Evolutionary conservation across 192 early-diverging fungal genomes (phyloP).

Genomic region (Coemansia sp.): DNA sequence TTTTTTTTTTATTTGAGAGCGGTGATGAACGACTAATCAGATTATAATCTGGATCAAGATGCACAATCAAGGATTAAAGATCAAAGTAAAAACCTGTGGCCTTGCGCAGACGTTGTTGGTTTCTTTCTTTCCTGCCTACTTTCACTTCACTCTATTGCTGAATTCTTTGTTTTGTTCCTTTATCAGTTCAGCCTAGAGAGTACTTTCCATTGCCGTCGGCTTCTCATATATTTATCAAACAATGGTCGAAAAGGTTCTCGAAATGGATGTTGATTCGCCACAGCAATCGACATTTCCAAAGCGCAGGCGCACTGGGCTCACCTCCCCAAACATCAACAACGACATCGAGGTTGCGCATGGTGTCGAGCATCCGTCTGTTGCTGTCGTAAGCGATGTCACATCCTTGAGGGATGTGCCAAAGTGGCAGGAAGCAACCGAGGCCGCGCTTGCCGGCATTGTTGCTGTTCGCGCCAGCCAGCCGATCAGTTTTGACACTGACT

Average conservation of each 20-base stretch:
- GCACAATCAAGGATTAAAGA: no score
- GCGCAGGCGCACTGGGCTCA: slow-evolving; percentile 13
- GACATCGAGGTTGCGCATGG: slow-evolving; percentile 1
- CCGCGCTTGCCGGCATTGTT: slow-evolving; percentile 40
- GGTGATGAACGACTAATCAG: no score
- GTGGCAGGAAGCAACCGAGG: slow-evolving; percentile 41
- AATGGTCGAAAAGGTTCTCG: slow-evolving; percentile 9
- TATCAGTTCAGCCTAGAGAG: neutral
- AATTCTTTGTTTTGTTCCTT: neutral
- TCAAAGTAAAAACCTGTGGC: no score
- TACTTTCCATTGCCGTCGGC: neutral
- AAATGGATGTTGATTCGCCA: slow-evolving; percentile 10
- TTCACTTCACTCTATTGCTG: neutral
- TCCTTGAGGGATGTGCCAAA: slow-evolving; percentile 21
- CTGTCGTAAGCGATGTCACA: slow-evolving; percentile 9
- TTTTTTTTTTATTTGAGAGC: no score
- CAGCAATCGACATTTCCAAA: slow-evolving; percentile 5
- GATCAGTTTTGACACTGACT: slow-evolving; percentile 38
- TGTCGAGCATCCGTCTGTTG: slow-evolving; percentile 4
- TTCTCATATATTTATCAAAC: neutral
- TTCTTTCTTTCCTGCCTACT: neutral
- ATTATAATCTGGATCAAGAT: no score
- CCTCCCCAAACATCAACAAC: neutral
- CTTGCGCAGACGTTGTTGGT: no score
- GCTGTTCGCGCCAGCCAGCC: slow-evolving; percentile 38